phyloP scores from a whole-genome alignment of 176 grass and related monocot species.

The Calamus simplicifolius region DNA sequence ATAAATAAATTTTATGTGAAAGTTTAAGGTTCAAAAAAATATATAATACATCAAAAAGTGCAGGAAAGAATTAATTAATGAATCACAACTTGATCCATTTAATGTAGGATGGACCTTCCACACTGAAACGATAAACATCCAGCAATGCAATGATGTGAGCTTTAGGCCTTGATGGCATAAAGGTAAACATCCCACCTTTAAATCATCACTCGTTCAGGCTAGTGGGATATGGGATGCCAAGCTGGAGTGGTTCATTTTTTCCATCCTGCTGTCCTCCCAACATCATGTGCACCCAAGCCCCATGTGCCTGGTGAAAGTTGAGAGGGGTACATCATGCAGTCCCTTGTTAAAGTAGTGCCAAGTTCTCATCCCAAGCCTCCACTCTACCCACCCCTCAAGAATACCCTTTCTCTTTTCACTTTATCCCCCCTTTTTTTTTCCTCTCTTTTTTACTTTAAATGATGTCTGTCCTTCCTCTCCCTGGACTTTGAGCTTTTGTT shows the following conservation, averaged over 20 bases:
- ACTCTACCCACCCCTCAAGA: neutral
- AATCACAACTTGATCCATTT: slow-evolving; percentile 7
- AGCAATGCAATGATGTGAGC: slow-evolving; percentile 23
- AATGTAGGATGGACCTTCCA: neutral
- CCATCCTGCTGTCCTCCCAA: no score
- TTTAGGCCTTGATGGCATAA: slow-evolving; percentile 9
- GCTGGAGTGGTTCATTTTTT: no score
- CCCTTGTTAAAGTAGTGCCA: slow-evolving; percentile 24
- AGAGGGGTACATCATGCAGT: slow-evolving; percentile 38
- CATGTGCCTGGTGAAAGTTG: slow-evolving; percentile 29
- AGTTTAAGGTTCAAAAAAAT: no score
- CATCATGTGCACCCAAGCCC: slow-evolving; percentile 19
- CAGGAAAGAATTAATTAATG: slow-evolving; percentile 16
- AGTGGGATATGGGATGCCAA: neutral
- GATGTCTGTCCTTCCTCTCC: slow-evolving; percentile 24
- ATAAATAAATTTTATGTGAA: no score
- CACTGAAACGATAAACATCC: no score
- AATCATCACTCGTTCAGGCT: slow-evolving; percentile 23
- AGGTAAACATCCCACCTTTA: slow-evolving; percentile 22
- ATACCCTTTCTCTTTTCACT: slow-evolving; percentile 23
- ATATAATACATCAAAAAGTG: neutral
- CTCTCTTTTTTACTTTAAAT: slow-evolving; percentile 38
- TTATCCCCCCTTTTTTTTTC: slow-evolving; percentile 38
- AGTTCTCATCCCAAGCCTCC: neutral
- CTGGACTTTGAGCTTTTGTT: slow-evolving; percentile 22